Percentiles rank a stretch among this genome's conserved stretches.
Evolutionary conservation across 768 basidiomycete genomes (phyloP).

Genomic region (Favolaschia claudopus): DNA sequence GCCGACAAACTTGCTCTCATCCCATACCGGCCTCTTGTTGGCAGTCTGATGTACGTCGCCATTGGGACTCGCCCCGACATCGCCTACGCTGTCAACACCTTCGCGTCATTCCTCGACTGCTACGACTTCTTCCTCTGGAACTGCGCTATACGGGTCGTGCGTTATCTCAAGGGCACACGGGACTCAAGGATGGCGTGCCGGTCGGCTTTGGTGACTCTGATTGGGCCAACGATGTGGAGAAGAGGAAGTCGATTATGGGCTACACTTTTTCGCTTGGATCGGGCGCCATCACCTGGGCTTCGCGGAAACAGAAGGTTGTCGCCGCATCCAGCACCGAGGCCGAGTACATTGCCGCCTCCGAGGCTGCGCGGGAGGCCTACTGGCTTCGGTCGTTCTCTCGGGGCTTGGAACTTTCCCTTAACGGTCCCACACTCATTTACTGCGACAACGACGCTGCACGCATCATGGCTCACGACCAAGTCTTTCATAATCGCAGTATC

Average conservation of each 20-base stretch:
- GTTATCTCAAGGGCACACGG: constrained; percentile 37
- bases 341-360: constrained; percentile 36
- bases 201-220: constrained; percentile 11
- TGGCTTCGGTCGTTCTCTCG: constrained; percentile 33
- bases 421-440: constrained; percentile 10
- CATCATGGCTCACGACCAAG: constrained; percentile 26
- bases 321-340: constrained; percentile 44
- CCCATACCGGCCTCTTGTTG: constrained; percentile 36
- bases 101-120: constrained; percentile 36
- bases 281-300: too few relatives aligned
- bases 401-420: constrained; percentile 9
- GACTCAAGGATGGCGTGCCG: constrained; percentile 13
- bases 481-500: constrained; percentile 33
- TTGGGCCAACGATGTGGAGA: background rate
- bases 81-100: constrained; percentile 26
- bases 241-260: background rate
- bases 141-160: constrained; percentile 39
- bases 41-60: too few relatives aligned
- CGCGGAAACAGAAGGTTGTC: constrained; percentile 39
- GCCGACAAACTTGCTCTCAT: constrained; percentile 15
- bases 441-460: constrained; percentile 30
- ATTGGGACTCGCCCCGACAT: too few relatives aligned
- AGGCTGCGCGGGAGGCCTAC: constrained; percentile 26
- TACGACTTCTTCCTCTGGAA: constrained; percentile 40
- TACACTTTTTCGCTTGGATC: too few relatives aligned